Evolutionary conservation across 2,329 filamentous ascomycete species (phyloP), one percentile per base, ranked within the genome.

Genomic region (Parastagonospora avenae): DNA sequence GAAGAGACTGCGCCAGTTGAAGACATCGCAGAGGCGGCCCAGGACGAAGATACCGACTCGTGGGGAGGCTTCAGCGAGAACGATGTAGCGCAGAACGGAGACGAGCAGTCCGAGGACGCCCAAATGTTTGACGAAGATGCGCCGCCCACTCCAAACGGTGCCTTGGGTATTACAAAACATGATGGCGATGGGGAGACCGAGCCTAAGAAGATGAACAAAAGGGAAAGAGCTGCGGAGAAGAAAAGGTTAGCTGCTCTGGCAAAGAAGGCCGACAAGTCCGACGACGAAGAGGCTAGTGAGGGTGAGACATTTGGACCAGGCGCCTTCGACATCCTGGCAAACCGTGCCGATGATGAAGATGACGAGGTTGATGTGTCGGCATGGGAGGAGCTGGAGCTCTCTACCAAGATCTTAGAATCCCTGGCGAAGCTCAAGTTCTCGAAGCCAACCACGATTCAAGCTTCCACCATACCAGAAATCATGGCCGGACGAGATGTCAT

Each of bases 401-500:
- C 90, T 1, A 79, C 88, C 0, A 80, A 84, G 43, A 83, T 90
- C 0, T 77, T 96, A 14, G 85, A 86, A 1, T 85, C 91, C 12
- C 78, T 99, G 29, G 87, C 91, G 2, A 89, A 86, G 60, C 79
- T 97, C 54, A 89, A 88, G 50, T 97, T 97, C 70, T 70, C 82
- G 4, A 86, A 85, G 51, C 94, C 94, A 1, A 97, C 92, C 0
- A 76, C 83, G 0, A 96, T 99, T 50, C 94, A 99, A 71, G 76
- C 80, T 15, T 81, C 85, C 30, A 81, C 90, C 1, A 96, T 99
- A 62, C 92, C 94, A 0, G 83, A 90, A 46, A 90, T 97, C 39
- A 71, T 93, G 15, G 84, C 85, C 5, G 93, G 93, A 0, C 89
- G 90, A 69, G 93, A 99, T 73, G 88, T 97, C 12, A 89, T 99